A percentile compares a stretch with the other conserved stretches of the same genome.
Conservation (phyloP, 2,329 filamentous ascomycete species). For the Ceratocystis alfenasii region DNA sequence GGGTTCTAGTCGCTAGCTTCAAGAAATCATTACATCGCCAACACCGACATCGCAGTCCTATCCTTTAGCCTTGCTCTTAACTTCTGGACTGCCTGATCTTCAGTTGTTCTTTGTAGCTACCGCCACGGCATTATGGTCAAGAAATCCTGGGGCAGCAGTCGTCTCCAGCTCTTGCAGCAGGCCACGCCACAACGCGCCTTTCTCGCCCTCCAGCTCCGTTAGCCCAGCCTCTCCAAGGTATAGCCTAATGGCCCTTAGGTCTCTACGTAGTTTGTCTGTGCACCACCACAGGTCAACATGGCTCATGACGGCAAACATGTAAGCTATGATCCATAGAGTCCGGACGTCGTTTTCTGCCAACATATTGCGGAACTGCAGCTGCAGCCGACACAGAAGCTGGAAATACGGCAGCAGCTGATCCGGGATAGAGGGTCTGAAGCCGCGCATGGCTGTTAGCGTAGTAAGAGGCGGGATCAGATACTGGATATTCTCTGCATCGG, state of each 20-base stretch:
- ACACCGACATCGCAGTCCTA: background rate
- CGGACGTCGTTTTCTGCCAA: slow-evolving; percentile 23
- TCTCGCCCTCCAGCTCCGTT: slow-evolving; percentile 19
- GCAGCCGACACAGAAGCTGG: slow-evolving; percentile 24
- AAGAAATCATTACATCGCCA: background rate
- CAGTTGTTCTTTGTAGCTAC: background rate
- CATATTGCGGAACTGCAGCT: slow-evolving; percentile 24
- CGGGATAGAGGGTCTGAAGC: slow-evolving; percentile 7
- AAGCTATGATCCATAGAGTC: slow-evolving; percentile 26
- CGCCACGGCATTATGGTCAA: background rate
- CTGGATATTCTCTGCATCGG: slow-evolving; percentile 20
- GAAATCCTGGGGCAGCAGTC: background rate
- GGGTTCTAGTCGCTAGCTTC: background rate
- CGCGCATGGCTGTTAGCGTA: slow-evolving; percentile 18
- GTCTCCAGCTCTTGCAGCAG: slow-evolving; percentile 25
- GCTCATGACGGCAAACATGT: slow-evolving; percentile 26
- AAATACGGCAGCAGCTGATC: slow-evolving; percentile 24
- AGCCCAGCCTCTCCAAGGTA: slow-evolving; percentile 23
- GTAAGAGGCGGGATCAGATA: slow-evolving; percentile 23
- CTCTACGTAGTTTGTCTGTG: slow-evolving; percentile 22
- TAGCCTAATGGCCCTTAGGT: slow-evolving; percentile 23
- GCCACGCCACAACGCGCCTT: slow-evolving; percentile 24
- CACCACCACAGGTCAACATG: slow-evolving; percentile 26
- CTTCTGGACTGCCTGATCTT: background rate
- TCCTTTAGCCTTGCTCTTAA: background rate